Conservation (phyloP, 164 flowering plant genomes). For the Kingdonia uniflora region DNA sequence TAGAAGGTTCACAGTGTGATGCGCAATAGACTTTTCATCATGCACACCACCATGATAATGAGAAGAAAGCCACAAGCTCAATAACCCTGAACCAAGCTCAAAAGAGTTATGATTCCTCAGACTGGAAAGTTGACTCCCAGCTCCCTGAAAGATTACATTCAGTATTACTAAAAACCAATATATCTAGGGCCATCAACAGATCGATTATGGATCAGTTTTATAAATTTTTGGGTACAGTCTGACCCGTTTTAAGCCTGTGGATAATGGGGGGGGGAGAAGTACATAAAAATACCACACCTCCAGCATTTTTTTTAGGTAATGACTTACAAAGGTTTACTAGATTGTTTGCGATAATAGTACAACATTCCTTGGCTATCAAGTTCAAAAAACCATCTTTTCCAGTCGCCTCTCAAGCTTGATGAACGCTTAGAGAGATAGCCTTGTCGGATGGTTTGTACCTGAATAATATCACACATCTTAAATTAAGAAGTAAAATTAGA, state of each 20-base stretch:
- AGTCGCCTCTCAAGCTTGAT: slow-evolving; percentile 88
- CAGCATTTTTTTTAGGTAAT: neutral
- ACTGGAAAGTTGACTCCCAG: slow-evolving; percentile 43
- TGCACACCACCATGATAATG: slow-evolving; percentile 71
- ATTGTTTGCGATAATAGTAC: slow-evolving; percentile 86
- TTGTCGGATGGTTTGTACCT: slow-evolving; percentile 95
- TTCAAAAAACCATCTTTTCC: slow-evolving; percentile 94
- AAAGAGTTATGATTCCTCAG: slow-evolving; percentile 43
- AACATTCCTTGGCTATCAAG: slow-evolving; percentile 95
- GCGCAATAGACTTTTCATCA: slow-evolving; percentile 79
- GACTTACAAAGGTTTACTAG: slow-evolving; percentile 57
- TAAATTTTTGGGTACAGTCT: no score
- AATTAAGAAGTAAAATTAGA: neutral
- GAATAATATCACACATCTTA: slow-evolving; percentile 17
- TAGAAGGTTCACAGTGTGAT: slow-evolving; percentile 73
- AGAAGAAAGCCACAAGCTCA: slow-evolving; percentile 82
- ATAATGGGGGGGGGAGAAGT: neutral
- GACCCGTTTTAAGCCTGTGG: neutral
- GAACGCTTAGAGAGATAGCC: slow-evolving; percentile 96
- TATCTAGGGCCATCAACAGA: no score
- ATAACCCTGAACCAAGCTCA: slow-evolving; percentile 67
- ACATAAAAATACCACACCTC: no score
- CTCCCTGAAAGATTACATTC: slow-evolving; percentile 33
- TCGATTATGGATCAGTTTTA: no score
- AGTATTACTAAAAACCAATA: no score